A percentile compares a stretch with the other conserved stretches of the same genome.
phyloP scores from a whole-genome alignment of 2,329 filamentous ascomycete genomes.

The Cladosporium halotolerans region DNA sequence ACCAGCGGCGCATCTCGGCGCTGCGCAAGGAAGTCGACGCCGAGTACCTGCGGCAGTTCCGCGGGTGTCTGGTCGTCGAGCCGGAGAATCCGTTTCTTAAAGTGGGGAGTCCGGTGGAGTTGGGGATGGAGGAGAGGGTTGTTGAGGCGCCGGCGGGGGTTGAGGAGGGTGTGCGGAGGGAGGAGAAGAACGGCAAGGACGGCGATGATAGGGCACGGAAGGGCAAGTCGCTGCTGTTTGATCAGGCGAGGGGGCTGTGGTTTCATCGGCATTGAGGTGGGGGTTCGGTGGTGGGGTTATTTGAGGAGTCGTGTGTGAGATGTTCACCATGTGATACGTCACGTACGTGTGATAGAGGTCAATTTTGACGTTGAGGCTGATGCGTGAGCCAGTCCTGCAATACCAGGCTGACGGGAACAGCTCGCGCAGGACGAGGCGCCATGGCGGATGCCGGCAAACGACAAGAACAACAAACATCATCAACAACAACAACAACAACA shows the following conservation, averaged over 20 bases:
- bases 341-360: too few species aligned
- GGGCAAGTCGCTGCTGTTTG: constrained; percentile 24
- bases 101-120: constrained; percentile 22
- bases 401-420: too few species aligned
- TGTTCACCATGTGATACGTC: too few species aligned
- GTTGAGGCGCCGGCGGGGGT: constrained; percentile 20
- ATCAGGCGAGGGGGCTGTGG: constrained; percentile 14
- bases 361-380: too few species aligned
- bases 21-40: constrained; percentile 24
- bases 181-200: background rate
- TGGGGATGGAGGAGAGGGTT: constrained; percentile 17
- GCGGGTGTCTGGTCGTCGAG: constrained; percentile 17
- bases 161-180: background rate
- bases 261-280: background rate
- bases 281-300: too few species aligned
- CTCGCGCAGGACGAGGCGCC: too few species aligned
- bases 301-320: background rate
- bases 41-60: constrained; percentile 19
- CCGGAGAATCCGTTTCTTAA: constrained; percentile 22
- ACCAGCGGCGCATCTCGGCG: constrained; percentile 20
- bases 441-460: too few species aligned
- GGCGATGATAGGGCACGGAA: constrained; percentile 9
- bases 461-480: too few species aligned
- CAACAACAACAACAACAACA: too few species aligned
- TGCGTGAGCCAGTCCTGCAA: too few species aligned